Evolutionary conservation across 1,139 yeast species (phyloP), one percentile per base, ranked within the genome.

Genomic region (Meyerozyma carpophila): DNA sequence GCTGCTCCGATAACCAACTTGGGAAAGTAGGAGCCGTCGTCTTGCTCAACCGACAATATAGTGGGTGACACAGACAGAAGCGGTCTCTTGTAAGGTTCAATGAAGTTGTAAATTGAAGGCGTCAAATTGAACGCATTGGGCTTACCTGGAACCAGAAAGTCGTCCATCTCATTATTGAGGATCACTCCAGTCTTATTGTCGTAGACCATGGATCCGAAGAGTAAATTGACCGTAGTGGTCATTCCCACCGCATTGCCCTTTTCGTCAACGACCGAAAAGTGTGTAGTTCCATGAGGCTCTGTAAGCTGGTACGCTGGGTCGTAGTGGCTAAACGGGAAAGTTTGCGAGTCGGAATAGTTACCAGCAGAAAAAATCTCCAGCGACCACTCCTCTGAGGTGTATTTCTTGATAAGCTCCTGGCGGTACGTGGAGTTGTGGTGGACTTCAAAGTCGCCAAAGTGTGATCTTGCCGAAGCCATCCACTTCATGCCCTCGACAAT

Each of bases 131-230:
- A 93, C 11, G 91, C 84, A 63, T 93, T 93, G 32, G 78, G 70
- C 7, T 73, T 63, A 18, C 72, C 68, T 1, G 95, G 93, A 36
- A 79, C 71, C n/a, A 95, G 84, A 57, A 93, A 93, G 61, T 93
- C 98, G 62, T 93, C 97, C 97, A 93, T 91, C 61, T 93, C 90
- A 52, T 89, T 83, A 65, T 93, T 93, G 55, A 93, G 67, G 8
- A 93, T 74, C 11, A 93, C 69, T 1, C 98, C 98, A 0, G 98
- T 91, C 1, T 49, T 59, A 2, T 84, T 83, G 58, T 91, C 98
- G 57, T 84, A 86, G 6, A 91, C 82, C 55, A 82, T 59, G 10
- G 93, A 82, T 0, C 98, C 98, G 63, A 90, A 93, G 40, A 79
- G 63, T 41, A 90, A 67, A 59, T 93, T 93, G n/a, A 93, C 82